phyloP scores from a whole-genome alignment of 1,284 basidiomycete genomes.

The Meira miltonrushii region DNA sequence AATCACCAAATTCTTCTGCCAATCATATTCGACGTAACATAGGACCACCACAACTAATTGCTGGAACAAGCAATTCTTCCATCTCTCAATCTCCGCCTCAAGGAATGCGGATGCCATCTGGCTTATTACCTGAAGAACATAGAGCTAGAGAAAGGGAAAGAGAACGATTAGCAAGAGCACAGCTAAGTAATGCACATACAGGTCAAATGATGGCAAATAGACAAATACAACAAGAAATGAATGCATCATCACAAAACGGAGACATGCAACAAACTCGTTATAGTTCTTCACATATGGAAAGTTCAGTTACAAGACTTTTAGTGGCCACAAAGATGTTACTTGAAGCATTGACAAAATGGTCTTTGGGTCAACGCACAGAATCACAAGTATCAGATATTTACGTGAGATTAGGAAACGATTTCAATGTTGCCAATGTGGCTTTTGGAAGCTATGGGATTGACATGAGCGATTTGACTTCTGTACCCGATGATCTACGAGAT shows the following conservation, averaged over 20 bases:
- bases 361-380: constrained; percentile 66
- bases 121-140: constrained; percentile 8
- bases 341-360: constrained; percentile 72
- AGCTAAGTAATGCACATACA: constrained; percentile 1
- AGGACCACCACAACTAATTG: background rate
- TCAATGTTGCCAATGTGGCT: constrained; percentile 84
- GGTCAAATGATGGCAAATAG: constrained; percentile 3
- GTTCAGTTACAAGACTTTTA: constrained; percentile 83
- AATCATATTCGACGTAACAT: background rate
- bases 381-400: constrained; percentile 89
- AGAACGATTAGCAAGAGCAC: constrained; percentile 3
- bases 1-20: background rate
- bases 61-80: background rate
- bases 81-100: background rate
- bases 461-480: constrained; percentile 82
- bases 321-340: constrained; percentile 92
- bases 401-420: constrained; percentile 91
- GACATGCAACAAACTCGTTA: background rate
- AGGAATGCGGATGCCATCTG: background rate
- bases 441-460: constrained; percentile 81
- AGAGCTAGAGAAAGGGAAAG: constrained; percentile 8
- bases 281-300: constrained; percentile 62
- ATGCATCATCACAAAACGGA: background rate
- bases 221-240: constrained; percentile 2
- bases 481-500: constrained; percentile 80